Evolutionary conservation across 139 green algal genomes (phyloP), one percentile per base, ranked within the genome.

Genomic region (Micromonas commoda): DNA sequence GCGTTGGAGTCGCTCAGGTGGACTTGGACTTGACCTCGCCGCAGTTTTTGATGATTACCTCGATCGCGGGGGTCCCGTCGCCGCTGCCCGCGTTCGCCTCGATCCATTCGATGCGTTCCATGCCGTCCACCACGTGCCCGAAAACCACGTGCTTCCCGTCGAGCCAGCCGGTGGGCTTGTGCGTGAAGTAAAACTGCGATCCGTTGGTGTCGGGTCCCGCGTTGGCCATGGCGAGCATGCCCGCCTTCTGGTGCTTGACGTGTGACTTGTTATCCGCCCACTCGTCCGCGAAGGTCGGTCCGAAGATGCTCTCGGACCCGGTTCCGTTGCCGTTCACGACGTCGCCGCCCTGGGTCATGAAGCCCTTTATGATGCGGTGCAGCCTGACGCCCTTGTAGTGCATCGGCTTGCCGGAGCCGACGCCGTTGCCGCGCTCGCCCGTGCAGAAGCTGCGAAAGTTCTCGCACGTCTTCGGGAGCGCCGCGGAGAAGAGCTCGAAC

Each of bases 401-500:
- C 69, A 82, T 21, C 60, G 77, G 77, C 51, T 73, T 71, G 31
- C 77, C 77, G 13, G 53, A 32, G 23, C 20, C 29, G 45, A 57
- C 45, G 38, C 77, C 77, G 16, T 45, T 35, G 3, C 77, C 77
- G 24, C 73, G 71, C 52, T 83, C 61, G 78, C 84, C 84, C 20
- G 93, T 97, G 86, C 91, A 97, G 26, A 97, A 85, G 0, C 81
- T 80, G 1, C 87, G 81, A 88, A 97, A 98, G 90, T 98, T 98
- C 77, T 97, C 94, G n/a, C 79, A 89, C 19, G 89, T 93, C 73
- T 87, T 87, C 0, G 93, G 93, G 21, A 53, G 81, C 0, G 96
- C 80, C 70, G 97, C 92, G 0, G 90, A 88, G 78, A 92, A 97
- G 0, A 98, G 88, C 85, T 97, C 91, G 77, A 97, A 92, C 35